Evolutionary conservation across 768 basidiomycete species (phyloP), one percentile per base, ranked within the genome.

Genomic region (Lactarius akahatsu): DNA sequence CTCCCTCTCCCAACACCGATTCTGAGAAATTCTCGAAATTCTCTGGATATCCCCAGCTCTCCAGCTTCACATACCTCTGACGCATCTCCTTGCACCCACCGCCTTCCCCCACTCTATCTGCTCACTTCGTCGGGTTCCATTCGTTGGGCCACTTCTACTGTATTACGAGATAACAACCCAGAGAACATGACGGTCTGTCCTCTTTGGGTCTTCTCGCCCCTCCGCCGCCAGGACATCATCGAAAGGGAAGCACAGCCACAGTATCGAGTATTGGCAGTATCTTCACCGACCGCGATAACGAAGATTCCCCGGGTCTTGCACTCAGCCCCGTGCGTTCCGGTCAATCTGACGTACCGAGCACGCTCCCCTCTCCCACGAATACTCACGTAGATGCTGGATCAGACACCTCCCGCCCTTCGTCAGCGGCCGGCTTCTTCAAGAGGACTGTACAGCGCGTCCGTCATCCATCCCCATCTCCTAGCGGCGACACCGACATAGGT

Each of bases 61-160:
- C 71, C 69, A 3, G 75, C 80, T 1, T 58, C 66, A 20, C 38
- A 54, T 1, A 78, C 78, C 8, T 80, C 78, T 0, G 79, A 81
- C n/a, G 82, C 55, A 79, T 77, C 43, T 43, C 72, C 52, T 18
- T 38, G 56, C 77, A 78, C 28, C 81, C 76, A 0, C 91, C 91
- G 0, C 90, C 91, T 0, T 93, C 91, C 0, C 92, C 91, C 1
- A 92, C 91, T 0, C 80, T 91, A 11, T 91, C 92, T 0, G 83
- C 80, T 3, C 69, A 57, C 38, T 73, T 69, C 18, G n/a, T 81
- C 80, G 18, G 89, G 88, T 3, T 85, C 85, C 0, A 81, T 84
- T 0, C 83, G 86, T 40, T 91, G 88, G 66, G 75, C 73, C 38
- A 82, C 84, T 3, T 78, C 86, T 8, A 77, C 85, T 4, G 80